Evolutionary conservation across 1,139 yeast species (phyloP).

Genomic region (Blastobotrys aristatus): DNA sequence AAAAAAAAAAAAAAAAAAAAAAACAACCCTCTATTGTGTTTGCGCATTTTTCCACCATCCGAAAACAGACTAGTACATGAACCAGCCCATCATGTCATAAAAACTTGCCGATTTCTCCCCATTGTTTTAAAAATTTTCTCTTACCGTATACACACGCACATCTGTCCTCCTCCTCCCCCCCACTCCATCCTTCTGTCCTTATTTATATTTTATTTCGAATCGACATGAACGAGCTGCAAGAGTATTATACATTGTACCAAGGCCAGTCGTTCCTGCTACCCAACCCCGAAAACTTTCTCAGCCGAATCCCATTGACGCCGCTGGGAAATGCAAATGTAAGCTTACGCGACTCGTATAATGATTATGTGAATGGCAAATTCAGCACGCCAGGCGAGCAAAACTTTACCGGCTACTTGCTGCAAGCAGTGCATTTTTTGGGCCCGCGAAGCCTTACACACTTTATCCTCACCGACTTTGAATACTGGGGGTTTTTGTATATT

Average conservation of each 20-base stretch:
- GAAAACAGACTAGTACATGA: neutral
- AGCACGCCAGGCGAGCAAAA: slow-evolving; percentile 11
- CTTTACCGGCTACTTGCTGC: slow-evolving; percentile 9
- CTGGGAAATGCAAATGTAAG: neutral
- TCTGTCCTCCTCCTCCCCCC: neutral
- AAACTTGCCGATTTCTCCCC: neutral
- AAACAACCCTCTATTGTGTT: too few species aligned
- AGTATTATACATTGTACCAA: slow-evolving; percentile 5
- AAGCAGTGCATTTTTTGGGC: slow-evolving; percentile 5
- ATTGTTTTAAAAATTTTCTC: too few species aligned
- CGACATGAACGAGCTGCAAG: slow-evolving; percentile 3
- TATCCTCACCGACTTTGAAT: slow-evolving; percentile 12
- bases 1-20: too few species aligned
- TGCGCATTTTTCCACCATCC: neutral
- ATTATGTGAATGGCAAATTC: slow-evolving; percentile 6
- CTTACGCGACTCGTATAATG: slow-evolving; percentile 9
- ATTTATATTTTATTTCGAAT: too few species aligned
- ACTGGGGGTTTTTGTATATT: slow-evolving; percentile 10
- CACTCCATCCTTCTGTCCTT: too few species aligned
- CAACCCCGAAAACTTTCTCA: slow-evolving; percentile 3
- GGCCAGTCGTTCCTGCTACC: slow-evolving; percentile 9
- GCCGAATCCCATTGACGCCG: slow-evolving; percentile 7
- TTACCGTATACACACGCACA: neutral
- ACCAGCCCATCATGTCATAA: neutral
- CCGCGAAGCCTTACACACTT: slow-evolving; percentile 8